Percentiles rank a stretch among this genome's conserved stretches.
Conservation (phyloP, 2,329 filamentous ascomycete species). For the Alternaria conjuncta region DNA sequence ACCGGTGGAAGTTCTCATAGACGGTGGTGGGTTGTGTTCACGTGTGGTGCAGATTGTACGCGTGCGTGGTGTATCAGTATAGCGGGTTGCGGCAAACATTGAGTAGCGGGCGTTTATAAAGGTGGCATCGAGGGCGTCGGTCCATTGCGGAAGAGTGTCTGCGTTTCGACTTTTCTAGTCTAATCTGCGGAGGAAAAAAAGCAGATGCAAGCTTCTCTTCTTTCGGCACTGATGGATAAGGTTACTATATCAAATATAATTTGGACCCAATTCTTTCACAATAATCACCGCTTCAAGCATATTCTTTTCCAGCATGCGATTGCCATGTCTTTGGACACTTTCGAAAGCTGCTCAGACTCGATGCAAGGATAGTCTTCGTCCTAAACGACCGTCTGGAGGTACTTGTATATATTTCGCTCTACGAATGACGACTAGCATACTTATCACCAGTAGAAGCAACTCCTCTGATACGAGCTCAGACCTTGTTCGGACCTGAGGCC, state of each 20-base stretch:
- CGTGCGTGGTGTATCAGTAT: slow-evolving; percentile 2
- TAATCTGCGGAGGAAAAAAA: neutral
- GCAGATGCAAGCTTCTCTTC: neutral
- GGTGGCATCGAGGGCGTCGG: slow-evolving; percentile 13
- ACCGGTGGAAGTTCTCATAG: slow-evolving; percentile 58
- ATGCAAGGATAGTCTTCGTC: too few species aligned
- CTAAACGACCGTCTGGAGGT: too few species aligned
- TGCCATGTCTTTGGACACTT: neutral
- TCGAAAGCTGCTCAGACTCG: neutral
- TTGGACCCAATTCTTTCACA: neutral
- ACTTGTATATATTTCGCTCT: too few species aligned
- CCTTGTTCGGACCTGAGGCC: too few species aligned
- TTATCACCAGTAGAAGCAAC: too few species aligned
- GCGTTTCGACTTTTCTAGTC: neutral
- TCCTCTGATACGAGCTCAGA: too few species aligned
- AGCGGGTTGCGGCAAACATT: neutral
- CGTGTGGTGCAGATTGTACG: neutral
- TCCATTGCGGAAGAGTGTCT: neutral
- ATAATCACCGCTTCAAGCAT: neutral
- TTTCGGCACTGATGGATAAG: neutral
- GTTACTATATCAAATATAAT: neutral
- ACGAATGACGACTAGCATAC: too few species aligned
- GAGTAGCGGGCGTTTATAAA: slow-evolving; percentile 9
- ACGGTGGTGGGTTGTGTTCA: neutral
- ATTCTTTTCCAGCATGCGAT: neutral